These are phyloP conservation scores for Yamadazyma scolyti DNA, from an alignment of 805 yeast genomes.

Conservation along the genomic window DNA sequence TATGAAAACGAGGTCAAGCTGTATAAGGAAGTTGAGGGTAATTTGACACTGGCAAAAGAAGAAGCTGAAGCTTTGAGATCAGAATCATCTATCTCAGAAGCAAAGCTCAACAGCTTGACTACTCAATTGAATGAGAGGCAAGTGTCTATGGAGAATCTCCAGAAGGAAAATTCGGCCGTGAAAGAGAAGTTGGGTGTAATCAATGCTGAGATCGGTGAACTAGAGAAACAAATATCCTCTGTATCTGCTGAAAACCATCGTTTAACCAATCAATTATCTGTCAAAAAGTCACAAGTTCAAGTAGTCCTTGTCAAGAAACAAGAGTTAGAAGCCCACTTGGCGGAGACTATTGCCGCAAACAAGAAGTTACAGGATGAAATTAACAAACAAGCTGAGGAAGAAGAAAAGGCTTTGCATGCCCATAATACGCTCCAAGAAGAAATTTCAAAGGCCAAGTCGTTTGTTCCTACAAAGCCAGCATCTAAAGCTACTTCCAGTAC, in stretches of 20 bases:
- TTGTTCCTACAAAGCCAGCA: constrained; percentile 12
- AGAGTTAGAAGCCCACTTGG: constrained; percentile 28
- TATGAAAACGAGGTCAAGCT: constrained; percentile 78
- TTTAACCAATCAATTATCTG: constrained; percentile 59
- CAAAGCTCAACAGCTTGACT: constrained; percentile 69
- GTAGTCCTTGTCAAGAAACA: constrained; percentile 51
- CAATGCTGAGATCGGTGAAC: constrained; percentile 62
- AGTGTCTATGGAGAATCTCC: constrained; percentile 59
- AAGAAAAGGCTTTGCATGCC: constrained; percentile 12
- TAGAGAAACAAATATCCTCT: constrained; percentile 53
- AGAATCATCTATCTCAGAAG: constrained; percentile 74
- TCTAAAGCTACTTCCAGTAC: not conserved
- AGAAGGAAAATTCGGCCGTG: constrained; percentile 58
- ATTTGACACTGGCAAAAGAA: constrained; percentile 52
- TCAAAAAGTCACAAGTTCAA: constrained; percentile 66
- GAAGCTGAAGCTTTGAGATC: constrained; percentile 70
- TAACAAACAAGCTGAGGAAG: constrained; percentile 14
- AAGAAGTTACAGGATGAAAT: constrained; percentile 21
- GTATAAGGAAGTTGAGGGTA: constrained; percentile 67
- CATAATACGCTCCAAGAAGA: constrained; percentile 11
- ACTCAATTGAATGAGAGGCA: constrained; percentile 60
- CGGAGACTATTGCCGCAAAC: constrained; percentile 22
- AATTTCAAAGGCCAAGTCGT: constrained; percentile 9
- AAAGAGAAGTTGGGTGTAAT: constrained; percentile 66
- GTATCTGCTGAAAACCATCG: constrained; percentile 55